Evolutionary conservation across 805 yeast species (phyloP), one percentile per base, ranked within the genome.

Genomic region (Wickerhamomyces ciferrii): DNA sequence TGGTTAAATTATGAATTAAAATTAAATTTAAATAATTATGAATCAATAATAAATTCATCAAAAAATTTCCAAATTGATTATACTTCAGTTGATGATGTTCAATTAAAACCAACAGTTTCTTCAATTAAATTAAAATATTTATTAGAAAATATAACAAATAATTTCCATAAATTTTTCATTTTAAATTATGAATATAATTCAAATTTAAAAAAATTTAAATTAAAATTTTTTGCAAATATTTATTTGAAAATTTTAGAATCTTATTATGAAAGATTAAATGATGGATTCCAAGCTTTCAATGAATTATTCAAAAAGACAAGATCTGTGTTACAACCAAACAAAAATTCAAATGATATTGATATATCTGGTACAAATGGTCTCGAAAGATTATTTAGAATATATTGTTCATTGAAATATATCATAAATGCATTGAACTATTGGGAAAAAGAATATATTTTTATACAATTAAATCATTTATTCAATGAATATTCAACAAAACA

Each of bases 1-100:
- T 75, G 84, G 83, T 61, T 80, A 1, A 61, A 62, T 8, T 68
- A 75, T 52, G 84, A 81, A 53, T 58, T 66, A 7, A 66, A 68
- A 24, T 58, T 73, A 29, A 76, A 81, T 5, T 56, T 59, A 14
- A 67, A 66, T 37, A 71, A 80, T 50, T 76, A 72, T 44, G 61
- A 64, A 4, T 74, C 71, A 35, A 71, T 80, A 8, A 57, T 75
- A 4, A 60, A 63, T 1, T 53, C 69, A 0, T 46, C 57, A 2
- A 70, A 75, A 48, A 74, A 78, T 4, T 70, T 74, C 47, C 69
- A 66, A 11, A 70, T 80, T 20, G 76, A 80, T 45, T 62, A 61
- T 42, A 78, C 78, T 44, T 68, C 68, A 19, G 66, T 60, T 32
- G 47, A 44, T 13, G 36, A 32, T 13, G 49, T 48, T 9, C 65